Percentiles rank a stretch among this genome's conserved stretches.
These are phyloP conservation scores for Penicillium sp. DNA, from an alignment of 2,329 filamentous ascomycete genomes.

Conservation along the genomic window DNA sequence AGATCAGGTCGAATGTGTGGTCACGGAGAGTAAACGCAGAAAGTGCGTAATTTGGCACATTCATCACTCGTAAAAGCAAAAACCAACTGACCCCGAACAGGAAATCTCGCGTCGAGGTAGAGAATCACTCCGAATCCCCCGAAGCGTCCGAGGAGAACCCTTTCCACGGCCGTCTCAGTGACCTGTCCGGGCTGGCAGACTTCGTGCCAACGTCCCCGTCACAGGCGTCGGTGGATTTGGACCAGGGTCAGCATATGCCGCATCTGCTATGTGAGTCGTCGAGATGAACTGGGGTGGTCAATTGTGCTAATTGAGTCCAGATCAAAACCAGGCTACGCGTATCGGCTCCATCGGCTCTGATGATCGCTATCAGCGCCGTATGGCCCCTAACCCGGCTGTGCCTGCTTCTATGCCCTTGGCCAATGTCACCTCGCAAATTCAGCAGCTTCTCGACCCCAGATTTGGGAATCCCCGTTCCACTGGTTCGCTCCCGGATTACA, in stretches of 20 bases:
- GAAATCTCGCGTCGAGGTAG: constrained; percentile 45
- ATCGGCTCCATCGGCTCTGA: constrained; percentile 54
- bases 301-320: constrained; percentile 15
- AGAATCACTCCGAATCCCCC: constrained; percentile 40
- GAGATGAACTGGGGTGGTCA: not conserved
- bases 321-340: constrained; percentile 41
- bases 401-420: constrained; percentile 40
- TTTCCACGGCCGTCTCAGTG: constrained; percentile 30
- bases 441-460: constrained; percentile 42
- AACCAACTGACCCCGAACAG: constrained; percentile 22
- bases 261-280: constrained; percentile 62
- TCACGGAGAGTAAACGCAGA: constrained; percentile 80
- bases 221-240: constrained; percentile 49
- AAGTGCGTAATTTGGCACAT: constrained; percentile 36
- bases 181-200: constrained; percentile 33
- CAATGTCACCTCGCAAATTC: constrained; percentile 38
- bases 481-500: constrained; percentile 64
- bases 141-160: constrained; percentile 39
- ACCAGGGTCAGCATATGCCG: constrained; percentile 61
- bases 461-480: constrained; percentile 53
- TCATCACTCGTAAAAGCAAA: constrained; percentile 13
- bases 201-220: constrained; percentile 44
- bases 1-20: constrained; percentile 56
- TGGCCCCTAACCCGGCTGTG: constrained; percentile 47
- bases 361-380: constrained; percentile 46